phyloP scores from a whole-genome alignment of 2,329 filamentous ascomycete species.

The Sordariomycetes sp. region DNA sequence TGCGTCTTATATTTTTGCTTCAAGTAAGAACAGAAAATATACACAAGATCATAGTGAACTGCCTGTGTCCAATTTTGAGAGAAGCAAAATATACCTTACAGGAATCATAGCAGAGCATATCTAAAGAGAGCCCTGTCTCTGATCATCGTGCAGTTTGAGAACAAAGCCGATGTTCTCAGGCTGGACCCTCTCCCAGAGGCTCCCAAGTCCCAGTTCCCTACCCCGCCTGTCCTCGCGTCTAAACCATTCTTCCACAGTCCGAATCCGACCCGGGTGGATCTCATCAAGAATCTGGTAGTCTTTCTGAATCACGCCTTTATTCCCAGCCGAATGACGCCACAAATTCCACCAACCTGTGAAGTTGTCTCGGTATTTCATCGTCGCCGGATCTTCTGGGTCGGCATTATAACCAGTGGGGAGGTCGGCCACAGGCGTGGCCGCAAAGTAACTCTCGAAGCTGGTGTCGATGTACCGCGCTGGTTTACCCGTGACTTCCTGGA shows the following conservation, averaged over 20 bases:
- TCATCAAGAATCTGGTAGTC: constrained; percentile 39
- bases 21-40: no score
- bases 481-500: constrained; percentile 28
- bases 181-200: background rate
- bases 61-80: no score
- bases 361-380: constrained; percentile 30
- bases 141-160: background rate
- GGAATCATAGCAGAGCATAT: no score
- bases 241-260: constrained; percentile 37
- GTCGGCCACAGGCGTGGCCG: constrained; percentile 8
- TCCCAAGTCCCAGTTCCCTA: background rate
- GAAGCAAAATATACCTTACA: no score
- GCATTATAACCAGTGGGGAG: constrained; percentile 20
- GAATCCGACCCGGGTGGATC: constrained; percentile 37
- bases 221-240: constrained; percentile 21
- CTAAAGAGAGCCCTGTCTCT: no score
- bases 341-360: constrained; percentile 40
- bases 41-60: no score
- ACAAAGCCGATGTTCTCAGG: background rate
- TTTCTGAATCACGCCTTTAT: constrained; percentile 27
- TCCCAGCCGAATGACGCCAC: constrained; percentile 28
- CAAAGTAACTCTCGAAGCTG: constrained; percentile 22
- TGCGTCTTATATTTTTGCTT: no score
- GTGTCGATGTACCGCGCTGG: constrained; percentile 27
- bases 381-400: constrained; percentile 16